Evolutionary conservation across 768 basidiomycete species (phyloP).

Genomic region (Chalciporus pseudorubinellus): DNA sequence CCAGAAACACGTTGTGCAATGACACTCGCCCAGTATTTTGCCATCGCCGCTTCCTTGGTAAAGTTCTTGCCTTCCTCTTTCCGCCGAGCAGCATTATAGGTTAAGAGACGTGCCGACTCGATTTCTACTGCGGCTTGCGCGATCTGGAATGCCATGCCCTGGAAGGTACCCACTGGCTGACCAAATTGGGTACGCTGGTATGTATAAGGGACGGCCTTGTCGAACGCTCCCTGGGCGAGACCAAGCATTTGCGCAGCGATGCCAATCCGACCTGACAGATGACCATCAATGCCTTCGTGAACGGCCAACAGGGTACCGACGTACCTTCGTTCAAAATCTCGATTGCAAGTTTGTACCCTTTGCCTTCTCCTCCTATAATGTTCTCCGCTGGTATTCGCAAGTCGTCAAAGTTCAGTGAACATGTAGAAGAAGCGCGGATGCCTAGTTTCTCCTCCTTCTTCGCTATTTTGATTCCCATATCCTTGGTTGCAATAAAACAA

Average conservation of each 20-base stretch:
- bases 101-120: slow-evolving; percentile 84
- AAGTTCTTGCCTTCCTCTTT: slow-evolving; percentile 89
- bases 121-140: slow-evolving; percentile 88
- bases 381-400: slow-evolving; percentile 83
- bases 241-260: slow-evolving; percentile 99
- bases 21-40: slow-evolving; percentile 88
- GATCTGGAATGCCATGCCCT: slow-evolving; percentile 94
- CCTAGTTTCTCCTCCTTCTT: slow-evolving; percentile 99
- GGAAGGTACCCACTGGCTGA: slow-evolving; percentile 90
- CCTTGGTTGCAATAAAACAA: slow-evolving; percentile 93
- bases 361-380: slow-evolving; percentile 86
- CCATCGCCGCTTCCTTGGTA: slow-evolving; percentile 96
- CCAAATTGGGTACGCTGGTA: slow-evolving; percentile 95
- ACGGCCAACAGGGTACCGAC: neutral
- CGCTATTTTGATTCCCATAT: slow-evolving; percentile 95
- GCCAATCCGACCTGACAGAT: slow-evolving; percentile 72
- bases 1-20: slow-evolving; percentile 89
- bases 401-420: slow-evolving; percentile 92
- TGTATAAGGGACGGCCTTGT: slow-evolving; percentile 93
- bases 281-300: no score
- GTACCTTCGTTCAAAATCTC: slow-evolving; percentile 92
- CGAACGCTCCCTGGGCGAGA: slow-evolving; percentile 94
- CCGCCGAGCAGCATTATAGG: slow-evolving; percentile 93
- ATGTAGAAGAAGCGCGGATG: slow-evolving; percentile 94
- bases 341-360: slow-evolving; percentile 96